phyloP scores from a whole-genome alignment of 441 rosid species.

The Theobroma grandiflorum region DNA sequence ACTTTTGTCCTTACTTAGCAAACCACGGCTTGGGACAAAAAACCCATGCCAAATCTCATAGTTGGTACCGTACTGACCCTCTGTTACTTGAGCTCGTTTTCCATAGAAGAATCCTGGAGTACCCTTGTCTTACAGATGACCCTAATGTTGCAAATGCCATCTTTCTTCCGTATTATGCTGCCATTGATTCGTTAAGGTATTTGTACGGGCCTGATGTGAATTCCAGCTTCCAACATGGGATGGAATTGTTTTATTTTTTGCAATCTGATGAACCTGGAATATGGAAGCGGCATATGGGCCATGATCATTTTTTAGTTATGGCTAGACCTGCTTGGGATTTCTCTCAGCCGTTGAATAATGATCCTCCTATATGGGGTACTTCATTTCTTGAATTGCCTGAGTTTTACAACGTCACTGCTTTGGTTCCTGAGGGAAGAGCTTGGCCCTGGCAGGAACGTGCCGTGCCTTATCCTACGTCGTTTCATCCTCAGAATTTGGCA shows the following conservation, averaged over 20 bases:
- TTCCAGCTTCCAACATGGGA: constrained; percentile 72
- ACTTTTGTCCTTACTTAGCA: constrained; percentile 72
- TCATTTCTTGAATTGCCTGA: constrained; percentile 79
- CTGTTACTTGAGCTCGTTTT: constrained; percentile 72
- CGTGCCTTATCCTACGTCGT: constrained; percentile 88
- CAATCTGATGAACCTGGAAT: constrained; percentile 50
- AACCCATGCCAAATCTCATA: constrained; percentile 78
- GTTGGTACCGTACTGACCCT: constrained; percentile 90
- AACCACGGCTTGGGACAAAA: constrained; percentile 91
- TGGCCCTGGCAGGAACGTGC: constrained; percentile 98
- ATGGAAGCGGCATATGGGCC: constrained; percentile 65
- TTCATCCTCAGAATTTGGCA: constrained; percentile 74
- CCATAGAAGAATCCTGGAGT: constrained; percentile 85
- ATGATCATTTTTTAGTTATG: constrained; percentile 89
- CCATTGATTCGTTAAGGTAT: constrained; percentile 76
- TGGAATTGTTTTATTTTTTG: constrained; percentile 62
- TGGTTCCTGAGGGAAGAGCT: constrained; percentile 67
- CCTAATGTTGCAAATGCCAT: constrained; percentile 74
- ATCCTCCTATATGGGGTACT: constrained; percentile 94
- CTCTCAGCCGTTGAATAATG: constrained; percentile 69
- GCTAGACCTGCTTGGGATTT: constrained; percentile 98
- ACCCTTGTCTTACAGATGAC: constrained; percentile 82
- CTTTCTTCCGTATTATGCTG: constrained; percentile 83
- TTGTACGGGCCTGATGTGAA: constrained; percentile 79
- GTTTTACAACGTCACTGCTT: constrained; percentile 76